These are phyloP conservation scores for Botrytis aclada DNA, from an alignment of 2,329 filamentous ascomycete genomes.

Conservation along the genomic window DNA sequence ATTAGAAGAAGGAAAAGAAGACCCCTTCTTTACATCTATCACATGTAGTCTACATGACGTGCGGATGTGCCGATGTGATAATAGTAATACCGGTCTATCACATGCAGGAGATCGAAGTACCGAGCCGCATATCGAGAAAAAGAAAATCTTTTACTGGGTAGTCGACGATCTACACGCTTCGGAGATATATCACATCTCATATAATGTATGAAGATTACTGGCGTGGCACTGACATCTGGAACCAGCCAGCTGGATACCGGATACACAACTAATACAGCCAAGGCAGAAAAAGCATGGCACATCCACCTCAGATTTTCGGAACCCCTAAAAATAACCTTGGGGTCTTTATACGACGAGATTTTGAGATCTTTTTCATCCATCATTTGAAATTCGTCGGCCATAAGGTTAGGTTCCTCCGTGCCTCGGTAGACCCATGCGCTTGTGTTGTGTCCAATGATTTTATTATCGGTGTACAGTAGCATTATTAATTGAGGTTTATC, in stretches of 20 bases:
- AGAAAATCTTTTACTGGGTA: neutral
- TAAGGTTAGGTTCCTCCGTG: constrained; percentile 14
- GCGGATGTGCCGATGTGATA: neutral
- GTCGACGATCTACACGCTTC: neutral
- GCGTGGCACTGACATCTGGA: neutral
- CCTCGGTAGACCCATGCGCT: constrained; percentile 5
- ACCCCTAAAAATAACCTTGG: neutral
- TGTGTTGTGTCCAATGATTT: neutral
- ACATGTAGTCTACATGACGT: neutral
- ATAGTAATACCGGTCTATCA: neutral
- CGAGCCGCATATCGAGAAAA: neutral
- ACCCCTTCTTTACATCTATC: neutral
- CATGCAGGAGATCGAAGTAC: neutral
- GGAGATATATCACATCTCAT: neutral
- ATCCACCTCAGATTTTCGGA: neutral
- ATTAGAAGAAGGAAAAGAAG: neutral
- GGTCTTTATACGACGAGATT: neutral
- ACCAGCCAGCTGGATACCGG: neutral
- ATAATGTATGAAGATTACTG: neutral
- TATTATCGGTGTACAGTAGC: neutral
- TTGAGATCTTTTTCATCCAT: neutral
- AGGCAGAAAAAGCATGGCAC: neutral
- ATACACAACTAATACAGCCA: neutral
- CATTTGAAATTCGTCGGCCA: neutral
- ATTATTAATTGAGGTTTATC: neutral